Evolutionary conservation across 139 green algal species (phyloP).

Genomic region (Chlorella sp.): DNA sequence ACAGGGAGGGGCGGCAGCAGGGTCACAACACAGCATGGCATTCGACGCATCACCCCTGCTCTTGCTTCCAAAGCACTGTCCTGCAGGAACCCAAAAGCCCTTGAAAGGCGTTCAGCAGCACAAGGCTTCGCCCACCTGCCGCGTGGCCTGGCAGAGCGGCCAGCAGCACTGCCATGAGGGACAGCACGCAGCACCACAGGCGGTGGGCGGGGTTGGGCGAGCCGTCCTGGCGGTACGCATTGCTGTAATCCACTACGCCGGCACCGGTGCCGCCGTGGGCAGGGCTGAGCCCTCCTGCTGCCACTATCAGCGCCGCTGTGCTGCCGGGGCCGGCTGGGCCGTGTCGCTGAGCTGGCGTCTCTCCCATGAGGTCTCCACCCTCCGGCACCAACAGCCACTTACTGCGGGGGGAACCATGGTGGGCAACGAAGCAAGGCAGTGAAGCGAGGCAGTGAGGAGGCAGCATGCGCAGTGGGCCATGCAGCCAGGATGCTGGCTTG

Average conservation of each 20-base stretch:
- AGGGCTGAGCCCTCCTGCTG: background rate
- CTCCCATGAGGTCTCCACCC: slow-evolving; percentile 29
- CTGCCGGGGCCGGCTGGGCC: background rate
- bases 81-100: background rate
- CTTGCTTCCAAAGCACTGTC: too few species aligned
- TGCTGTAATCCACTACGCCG: slow-evolving; percentile 38
- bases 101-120: background rate
- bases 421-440: too few species aligned
- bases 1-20: background rate
- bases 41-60: too few species aligned
- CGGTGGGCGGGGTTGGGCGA: slow-evolving; percentile 28
- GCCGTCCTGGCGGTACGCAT: slow-evolving; percentile 39
- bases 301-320: background rate
- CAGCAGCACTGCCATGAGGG: slow-evolving; percentile 32
- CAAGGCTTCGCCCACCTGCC: background rate
- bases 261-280: background rate
- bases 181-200: slow-evolving; percentile 47
- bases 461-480: too few species aligned
- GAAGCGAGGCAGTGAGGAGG: too few species aligned
- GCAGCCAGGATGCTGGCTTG: too few species aligned
- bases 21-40: too few species aligned
- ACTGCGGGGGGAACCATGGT: background rate
- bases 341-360: background rate
- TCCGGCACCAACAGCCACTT: slow-evolving; percentile 36
- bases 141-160: slow-evolving; percentile 29